A percentile compares a stretch with the other conserved stretches of the same genome.
These are phyloP conservation scores for Calonectria honghensis DNA, from an alignment of 2,329 filamentous ascomycete genomes.

Conservation along the genomic window DNA sequence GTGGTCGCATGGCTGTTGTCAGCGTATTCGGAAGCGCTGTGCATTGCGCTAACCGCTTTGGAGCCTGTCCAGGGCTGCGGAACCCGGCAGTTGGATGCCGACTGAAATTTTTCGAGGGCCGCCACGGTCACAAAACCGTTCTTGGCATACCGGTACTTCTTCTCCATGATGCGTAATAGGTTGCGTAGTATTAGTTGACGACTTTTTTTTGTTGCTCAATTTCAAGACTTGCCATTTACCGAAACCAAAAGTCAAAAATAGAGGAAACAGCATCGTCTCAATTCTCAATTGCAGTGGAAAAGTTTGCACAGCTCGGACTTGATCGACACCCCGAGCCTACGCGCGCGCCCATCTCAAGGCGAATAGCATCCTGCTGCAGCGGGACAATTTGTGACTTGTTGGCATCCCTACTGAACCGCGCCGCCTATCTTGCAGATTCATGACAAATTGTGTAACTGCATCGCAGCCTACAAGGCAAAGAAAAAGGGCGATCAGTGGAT, in stretches of 20 bases:
- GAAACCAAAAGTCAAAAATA: not conserved
- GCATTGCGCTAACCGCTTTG: not conserved
- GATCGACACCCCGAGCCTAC: not conserved
- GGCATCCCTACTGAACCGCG: not conserved
- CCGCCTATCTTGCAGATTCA: not conserved
- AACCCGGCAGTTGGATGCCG: not conserved
- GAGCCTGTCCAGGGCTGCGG: not conserved
- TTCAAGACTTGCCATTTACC: not conserved
- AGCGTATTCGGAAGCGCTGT: conserved; percentile 1
- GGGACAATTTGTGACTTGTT: not conserved
- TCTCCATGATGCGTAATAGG: not conserved
- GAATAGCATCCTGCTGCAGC: not conserved
- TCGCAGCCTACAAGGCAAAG: not conserved
- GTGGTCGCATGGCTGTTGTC: not conserved
- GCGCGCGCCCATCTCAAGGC: not conserved
- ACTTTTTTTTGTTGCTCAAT: not conserved
- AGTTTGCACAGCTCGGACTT: not conserved
- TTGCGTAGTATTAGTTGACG: not conserved
- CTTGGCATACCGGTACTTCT: not conserved
- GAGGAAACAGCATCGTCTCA: too few species aligned
- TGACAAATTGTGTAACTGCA: not conserved
- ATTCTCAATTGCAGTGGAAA: not conserved
- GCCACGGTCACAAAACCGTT: not conserved
- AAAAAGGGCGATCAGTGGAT: conserved; percentile 3
- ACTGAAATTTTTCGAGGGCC: not conserved